These are phyloP conservation scores for Paecilomyces sp. DNA, from an alignment of 2,329 filamentous ascomycete species.

Conservation along the genomic window DNA sequence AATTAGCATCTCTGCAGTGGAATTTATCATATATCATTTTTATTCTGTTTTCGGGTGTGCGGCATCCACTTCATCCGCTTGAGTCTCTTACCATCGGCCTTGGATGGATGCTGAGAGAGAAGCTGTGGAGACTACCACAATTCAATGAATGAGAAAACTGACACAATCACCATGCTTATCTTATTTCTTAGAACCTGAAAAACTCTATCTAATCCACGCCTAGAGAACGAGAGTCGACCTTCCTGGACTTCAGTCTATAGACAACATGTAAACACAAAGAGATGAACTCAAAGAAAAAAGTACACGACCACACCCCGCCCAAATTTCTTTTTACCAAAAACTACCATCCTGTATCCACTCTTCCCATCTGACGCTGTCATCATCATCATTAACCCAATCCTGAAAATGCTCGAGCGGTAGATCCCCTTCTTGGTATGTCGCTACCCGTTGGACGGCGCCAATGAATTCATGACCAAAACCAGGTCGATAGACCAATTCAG, in stretches of 20 bases:
- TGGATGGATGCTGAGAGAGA: no score
- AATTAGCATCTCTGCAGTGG: neutral
- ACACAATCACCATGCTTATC: neutral
- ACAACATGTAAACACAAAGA: neutral
- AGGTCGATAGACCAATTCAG: constrained; percentile 6
- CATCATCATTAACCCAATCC: neutral
- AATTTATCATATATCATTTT: neutral
- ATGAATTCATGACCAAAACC: constrained; percentile 8
- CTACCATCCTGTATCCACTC: neutral
- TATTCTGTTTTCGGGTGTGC: no score
- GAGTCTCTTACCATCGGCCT: no score
- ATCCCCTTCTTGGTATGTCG: neutral
- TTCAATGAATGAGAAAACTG: neutral
- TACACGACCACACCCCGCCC: neutral
- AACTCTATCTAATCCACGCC: neutral
- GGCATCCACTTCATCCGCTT: no score
- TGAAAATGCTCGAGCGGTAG: neutral
- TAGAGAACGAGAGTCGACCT: neutral
- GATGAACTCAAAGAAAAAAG: neutral
- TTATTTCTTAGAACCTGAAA: neutral
- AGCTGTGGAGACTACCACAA: neutral
- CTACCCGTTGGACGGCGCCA: constrained; percentile 4
- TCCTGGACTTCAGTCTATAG: neutral
- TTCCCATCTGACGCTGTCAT: neutral
- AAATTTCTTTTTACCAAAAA: neutral